Base-by-base conservation (phyloP, 495 filamentous ascomycete genomes). In the Hypoxylon fragiforme region DNA sequence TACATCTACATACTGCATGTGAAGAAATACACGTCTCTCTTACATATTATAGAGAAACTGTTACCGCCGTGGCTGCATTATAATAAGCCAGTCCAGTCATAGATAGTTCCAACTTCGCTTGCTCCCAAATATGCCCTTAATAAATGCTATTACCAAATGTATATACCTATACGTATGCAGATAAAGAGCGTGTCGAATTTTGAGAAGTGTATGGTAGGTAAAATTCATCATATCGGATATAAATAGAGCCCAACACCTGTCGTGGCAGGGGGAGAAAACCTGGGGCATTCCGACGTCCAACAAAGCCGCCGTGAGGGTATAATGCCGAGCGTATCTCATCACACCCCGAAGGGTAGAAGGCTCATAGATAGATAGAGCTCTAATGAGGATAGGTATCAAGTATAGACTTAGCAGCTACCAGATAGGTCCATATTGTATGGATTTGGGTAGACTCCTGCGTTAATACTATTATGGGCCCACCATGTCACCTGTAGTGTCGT, bases 121-220 rank as follows among this genome's bases (percentile, higher is more conserved):
- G 26, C 8, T 40, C 47, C 46, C 20, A 38, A 39, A 56, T 48
- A 42, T 30, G 41, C 51, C 19, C 42, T n/a, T n/a, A n/a, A n/a
- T n/a, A 28, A 46, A 62, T 49, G 47, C 43, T 52, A 62, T 62
- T 56, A 56, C 48, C 52, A 56, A 50, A 22, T 46, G 40, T 56
- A 50, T 60, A 59, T 22, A 42, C 44, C 32, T 37, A 45, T 42
- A 35, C 37, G 44, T 20, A 36, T 43, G 43, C 2, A 35, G 6
- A 7, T 38, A 62, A 62, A 13, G 52, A 62, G 46, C 42, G 58
- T 62, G 19, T 43, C 22, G 51, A 56, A 62, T 21, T 16, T 32
- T 30, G 22, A 47, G 30, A 37, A 31, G 19, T 41, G 24, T 22
- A 26, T 32, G 26, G 12, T 15, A 11, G 16, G 26, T 31, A 28